phyloP scores from a whole-genome alignment of 805 yeast genomes.

The Yarrowia hollandica region DNA sequence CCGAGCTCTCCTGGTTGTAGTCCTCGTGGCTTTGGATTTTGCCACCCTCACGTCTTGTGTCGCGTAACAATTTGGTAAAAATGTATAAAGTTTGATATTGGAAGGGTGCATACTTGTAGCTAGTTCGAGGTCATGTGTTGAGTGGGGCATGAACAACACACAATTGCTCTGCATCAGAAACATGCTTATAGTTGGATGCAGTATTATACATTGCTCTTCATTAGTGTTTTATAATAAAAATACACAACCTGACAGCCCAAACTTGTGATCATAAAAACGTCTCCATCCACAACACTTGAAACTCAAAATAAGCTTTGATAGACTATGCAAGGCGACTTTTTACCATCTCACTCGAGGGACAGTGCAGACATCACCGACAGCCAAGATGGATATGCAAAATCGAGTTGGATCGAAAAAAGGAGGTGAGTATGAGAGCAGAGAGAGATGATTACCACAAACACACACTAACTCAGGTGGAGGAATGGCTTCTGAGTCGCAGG shows the following conservation, averaged over 20 bases:
- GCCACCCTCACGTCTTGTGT: neutral
- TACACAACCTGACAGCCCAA: too few species aligned
- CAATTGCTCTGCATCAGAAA: too few species aligned
- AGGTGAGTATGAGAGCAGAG: slow-evolving; percentile 32
- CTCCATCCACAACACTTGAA: neutral
- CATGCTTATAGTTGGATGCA: too few species aligned
- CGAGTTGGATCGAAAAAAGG: slow-evolving; percentile 91
- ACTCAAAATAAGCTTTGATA: neutral
- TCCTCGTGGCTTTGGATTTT: neutral
- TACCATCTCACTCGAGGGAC: neutral
- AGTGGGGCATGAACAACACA: neutral
- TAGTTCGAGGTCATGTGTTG: neutral
- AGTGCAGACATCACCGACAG: neutral
- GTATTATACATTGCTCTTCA: too few species aligned
- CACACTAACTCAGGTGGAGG: slow-evolving; percentile 61
- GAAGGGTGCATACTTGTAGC: neutral
- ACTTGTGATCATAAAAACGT: neutral
- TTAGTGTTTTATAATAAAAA: too few species aligned
- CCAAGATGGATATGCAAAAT: slow-evolving; percentile 81
- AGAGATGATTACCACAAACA: neutral
- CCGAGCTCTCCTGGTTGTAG: too few species aligned
- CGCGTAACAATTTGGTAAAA: neutral
- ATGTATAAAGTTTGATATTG: neutral
- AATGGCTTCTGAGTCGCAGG: slow-evolving; percentile 69
- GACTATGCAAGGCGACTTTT: neutral